Percentiles rank a stretch among this genome's conserved stretches.
phyloP scores from a whole-genome alignment of 2,329 filamentous ascomycete genomes.

The Xylariaceae sp. region DNA sequence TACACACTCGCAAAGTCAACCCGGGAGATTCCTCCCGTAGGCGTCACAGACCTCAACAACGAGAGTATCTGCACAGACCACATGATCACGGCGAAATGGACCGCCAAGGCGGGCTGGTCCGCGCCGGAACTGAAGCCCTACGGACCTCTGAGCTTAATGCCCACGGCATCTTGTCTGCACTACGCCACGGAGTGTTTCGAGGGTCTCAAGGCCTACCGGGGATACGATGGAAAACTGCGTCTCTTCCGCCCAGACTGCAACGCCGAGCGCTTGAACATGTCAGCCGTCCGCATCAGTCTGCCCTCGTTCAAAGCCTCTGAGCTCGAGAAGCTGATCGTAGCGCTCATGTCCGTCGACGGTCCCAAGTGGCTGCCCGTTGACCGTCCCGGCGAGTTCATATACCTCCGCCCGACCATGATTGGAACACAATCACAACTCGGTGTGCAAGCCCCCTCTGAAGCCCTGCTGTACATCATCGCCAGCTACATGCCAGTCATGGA shows the following conservation, averaged over 20 bases:
- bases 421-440: constrained; percentile 77
- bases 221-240: constrained; percentile 59
- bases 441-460: constrained; percentile 73
- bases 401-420: constrained; percentile 84
- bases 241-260: constrained; percentile 65
- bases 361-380: constrained; percentile 73
- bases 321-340: constrained; percentile 60
- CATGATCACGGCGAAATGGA: constrained; percentile 71
- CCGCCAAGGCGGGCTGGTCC: constrained; percentile 56
- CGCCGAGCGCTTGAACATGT: constrained; percentile 49
- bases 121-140: constrained; percentile 63
- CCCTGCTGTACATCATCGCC: constrained; percentile 81
- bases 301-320: constrained; percentile 60
- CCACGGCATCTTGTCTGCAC: constrained; percentile 66
- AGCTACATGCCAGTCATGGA: constrained; percentile 59
- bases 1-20: constrained; percentile 39
- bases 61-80: constrained; percentile 71
- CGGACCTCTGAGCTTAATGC: constrained; percentile 62
- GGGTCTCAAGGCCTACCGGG: constrained; percentile 68
- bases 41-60: constrained; percentile 34
- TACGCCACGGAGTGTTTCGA: constrained; percentile 78
- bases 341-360: constrained; percentile 68
- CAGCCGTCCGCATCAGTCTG: constrained; percentile 55
- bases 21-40: constrained; percentile 26
- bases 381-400: constrained; percentile 68